Percentiles rank a stretch among this genome's conserved stretches.
Conservation (phyloP, 2,329 filamentous ascomycete genomes). For the Colletotrichum simmondsii region DNA sequence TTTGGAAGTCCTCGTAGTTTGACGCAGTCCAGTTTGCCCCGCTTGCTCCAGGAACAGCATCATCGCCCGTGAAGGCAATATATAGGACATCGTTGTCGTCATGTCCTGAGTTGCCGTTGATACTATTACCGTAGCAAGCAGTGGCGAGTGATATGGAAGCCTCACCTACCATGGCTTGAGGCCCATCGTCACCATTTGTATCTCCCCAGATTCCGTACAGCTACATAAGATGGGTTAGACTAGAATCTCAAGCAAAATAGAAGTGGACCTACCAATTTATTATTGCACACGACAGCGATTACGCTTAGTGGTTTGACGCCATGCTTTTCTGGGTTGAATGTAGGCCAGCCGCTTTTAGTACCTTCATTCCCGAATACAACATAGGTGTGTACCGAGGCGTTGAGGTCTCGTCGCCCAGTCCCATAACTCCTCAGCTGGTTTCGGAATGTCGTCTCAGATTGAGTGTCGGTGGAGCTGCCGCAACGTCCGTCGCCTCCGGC, state of each 20-base stretch:
- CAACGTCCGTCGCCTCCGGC: constrained; percentile 57
- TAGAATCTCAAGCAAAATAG: not conserved
- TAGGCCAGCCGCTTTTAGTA: constrained; percentile 38
- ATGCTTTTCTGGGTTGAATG: constrained; percentile 47
- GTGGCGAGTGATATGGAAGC: constrained; percentile 67
- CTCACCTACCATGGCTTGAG: constrained; percentile 63
- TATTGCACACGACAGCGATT: constrained; percentile 60
- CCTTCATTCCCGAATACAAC: constrained; percentile 60
- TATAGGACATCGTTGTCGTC: constrained; percentile 69
- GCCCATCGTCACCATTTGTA: constrained; percentile 65
- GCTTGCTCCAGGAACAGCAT: constrained; percentile 65
- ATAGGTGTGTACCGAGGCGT: constrained; percentile 58
- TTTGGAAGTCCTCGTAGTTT: constrained; percentile 60
- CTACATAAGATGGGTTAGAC: constrained; percentile 39
- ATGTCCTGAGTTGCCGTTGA: constrained; percentile 68
- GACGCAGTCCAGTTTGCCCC: constrained; percentile 66
- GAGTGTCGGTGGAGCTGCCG: constrained; percentile 53
- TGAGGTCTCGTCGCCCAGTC: constrained; percentile 48
- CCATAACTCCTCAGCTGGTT: constrained; percentile 50
- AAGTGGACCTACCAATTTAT: constrained; percentile 46
- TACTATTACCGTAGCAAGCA: constrained; percentile 62
- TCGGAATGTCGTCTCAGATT: constrained; percentile 60
- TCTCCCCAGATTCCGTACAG: constrained; percentile 72
- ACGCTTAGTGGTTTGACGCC: constrained; percentile 58
- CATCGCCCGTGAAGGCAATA: constrained; percentile 67